Evolutionary conservation across 257 asterid genomes (phyloP).

Genomic region (Solanum peruvianum): DNA sequence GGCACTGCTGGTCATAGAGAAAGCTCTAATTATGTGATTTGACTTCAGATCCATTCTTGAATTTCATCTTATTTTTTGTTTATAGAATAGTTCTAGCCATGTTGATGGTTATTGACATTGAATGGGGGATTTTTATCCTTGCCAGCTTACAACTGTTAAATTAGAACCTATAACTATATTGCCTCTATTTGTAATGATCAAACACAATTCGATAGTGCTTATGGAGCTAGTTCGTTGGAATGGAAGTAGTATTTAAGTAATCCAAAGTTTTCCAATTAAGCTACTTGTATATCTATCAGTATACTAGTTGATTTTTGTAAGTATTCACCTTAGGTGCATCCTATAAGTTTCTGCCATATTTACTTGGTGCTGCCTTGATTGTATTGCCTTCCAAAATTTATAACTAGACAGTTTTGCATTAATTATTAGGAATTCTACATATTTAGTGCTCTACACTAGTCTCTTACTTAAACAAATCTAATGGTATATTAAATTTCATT

Average conservation of each 20-base stretch:
- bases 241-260: background rate
- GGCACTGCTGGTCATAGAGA: background rate
- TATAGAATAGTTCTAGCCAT: background rate
- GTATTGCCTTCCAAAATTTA: background rate
- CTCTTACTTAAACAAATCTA: background rate
- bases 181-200: background rate
- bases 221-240: background rate
- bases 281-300: background rate
- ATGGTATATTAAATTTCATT: background rate
- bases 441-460: background rate
- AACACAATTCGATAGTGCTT: background rate
- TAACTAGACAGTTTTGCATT: background rate
- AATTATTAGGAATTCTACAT: background rate
- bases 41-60: background rate
- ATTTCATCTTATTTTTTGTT: background rate
- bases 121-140: background rate
- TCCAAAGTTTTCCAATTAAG: background rate
- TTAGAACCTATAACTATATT: background rate
- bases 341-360: background rate
- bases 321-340: background rate
- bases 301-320: background rate
- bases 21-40: background rate
- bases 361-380: background rate
- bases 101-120: background rate
- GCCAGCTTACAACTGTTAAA: background rate